A percentile compares a stretch with the other conserved stretches of the same genome.
Evolutionary conservation across 2,329 filamentous ascomycete genomes (phyloP).

Genomic region (Talaromyces islandicus): DNA sequence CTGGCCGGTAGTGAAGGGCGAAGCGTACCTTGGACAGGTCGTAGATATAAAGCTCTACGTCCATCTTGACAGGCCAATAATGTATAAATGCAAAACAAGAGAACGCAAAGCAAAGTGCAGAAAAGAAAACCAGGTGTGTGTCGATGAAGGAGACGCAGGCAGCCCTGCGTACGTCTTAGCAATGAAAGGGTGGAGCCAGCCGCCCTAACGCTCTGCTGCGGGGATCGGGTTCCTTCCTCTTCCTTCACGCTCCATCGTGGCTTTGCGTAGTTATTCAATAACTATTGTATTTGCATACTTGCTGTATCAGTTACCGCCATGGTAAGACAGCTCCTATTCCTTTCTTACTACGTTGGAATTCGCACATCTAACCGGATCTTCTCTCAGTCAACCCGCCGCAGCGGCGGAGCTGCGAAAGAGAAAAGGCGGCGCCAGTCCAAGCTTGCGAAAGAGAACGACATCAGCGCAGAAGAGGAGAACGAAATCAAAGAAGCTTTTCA

Average conservation of each 20-base stretch:
- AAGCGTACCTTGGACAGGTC: slow-evolving; percentile 58
- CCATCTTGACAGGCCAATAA: slow-evolving; percentile 46
- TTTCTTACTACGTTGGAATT: not conserved
- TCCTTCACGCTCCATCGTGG: not conserved
- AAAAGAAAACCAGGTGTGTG: not conserved
- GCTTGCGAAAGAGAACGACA: slow-evolving; percentile 85
- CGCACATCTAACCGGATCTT: not conserved
- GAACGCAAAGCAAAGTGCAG: not conserved
- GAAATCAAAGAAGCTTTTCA: slow-evolving; percentile 89
- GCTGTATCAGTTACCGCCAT: not conserved
- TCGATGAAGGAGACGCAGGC: not conserved
- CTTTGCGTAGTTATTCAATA: not conserved
- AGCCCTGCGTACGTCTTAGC: not conserved
- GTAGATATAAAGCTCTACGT: slow-evolving; percentile 71
- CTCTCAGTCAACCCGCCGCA: slow-evolving; percentile 31
- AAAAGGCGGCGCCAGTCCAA: slow-evolving; percentile 63
- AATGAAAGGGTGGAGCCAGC: not conserved
- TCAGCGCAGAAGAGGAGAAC: slow-evolving; percentile 74
- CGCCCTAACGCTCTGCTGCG: not conserved
- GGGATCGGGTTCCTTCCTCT: not conserved
- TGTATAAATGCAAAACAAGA: not conserved
- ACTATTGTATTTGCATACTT: not conserved
- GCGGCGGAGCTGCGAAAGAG: slow-evolving; percentile 24
- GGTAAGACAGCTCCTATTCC: not conserved
- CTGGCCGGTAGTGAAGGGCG: not conserved